Conservation (phyloP, 345 rosid genomes). For the Raphanus sativus region DNA sequence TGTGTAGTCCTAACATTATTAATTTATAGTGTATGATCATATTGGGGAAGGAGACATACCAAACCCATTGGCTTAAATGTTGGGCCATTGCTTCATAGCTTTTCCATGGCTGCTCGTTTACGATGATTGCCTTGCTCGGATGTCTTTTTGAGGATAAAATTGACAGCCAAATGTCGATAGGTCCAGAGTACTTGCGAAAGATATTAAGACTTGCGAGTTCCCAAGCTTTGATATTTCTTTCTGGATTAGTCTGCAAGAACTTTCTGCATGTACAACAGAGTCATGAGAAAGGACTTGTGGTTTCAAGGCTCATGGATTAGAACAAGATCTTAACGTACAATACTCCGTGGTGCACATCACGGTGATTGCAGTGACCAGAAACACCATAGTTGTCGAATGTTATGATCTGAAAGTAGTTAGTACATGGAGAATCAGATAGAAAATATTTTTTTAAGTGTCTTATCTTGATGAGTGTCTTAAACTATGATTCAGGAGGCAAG, state of each 20-base stretch:
- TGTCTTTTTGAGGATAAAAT: slow-evolving; percentile 29
- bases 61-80: slow-evolving; percentile 85
- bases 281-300: slow-evolving; percentile 11
- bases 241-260: slow-evolving; percentile 45
- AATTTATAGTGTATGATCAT: no score
- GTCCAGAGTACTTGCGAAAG: slow-evolving; percentile 77
- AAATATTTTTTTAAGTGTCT: not conserved
- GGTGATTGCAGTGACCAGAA: slow-evolving; percentile 88
- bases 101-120: slow-evolving; percentile 58
- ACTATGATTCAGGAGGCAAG: slow-evolving; percentile 8
- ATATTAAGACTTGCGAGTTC: slow-evolving; percentile 74
- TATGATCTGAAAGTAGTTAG: slow-evolving; percentile 51
- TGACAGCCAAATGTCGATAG: slow-evolving; percentile 72
- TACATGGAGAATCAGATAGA: not conserved
- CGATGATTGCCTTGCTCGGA: slow-evolving; percentile 28
- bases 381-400: slow-evolving; percentile 77
- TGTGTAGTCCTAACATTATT: no score
- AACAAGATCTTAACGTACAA: slow-evolving; percentile 45
- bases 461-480: slow-evolving; percentile 2
- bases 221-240: slow-evolving; percentile 65
- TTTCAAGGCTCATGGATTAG: slow-evolving; percentile 1
- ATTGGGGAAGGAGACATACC: slow-evolving; percentile 46
- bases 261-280: slow-evolving; percentile 49
- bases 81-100: slow-evolving; percentile 75
- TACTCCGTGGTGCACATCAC: slow-evolving; percentile 67